A percentile compares a stretch with the other conserved stretches of the same genome.
phyloP scores from a whole-genome alignment of 2,329 filamentous ascomycete species.

The Penicillium concentricum region DNA sequence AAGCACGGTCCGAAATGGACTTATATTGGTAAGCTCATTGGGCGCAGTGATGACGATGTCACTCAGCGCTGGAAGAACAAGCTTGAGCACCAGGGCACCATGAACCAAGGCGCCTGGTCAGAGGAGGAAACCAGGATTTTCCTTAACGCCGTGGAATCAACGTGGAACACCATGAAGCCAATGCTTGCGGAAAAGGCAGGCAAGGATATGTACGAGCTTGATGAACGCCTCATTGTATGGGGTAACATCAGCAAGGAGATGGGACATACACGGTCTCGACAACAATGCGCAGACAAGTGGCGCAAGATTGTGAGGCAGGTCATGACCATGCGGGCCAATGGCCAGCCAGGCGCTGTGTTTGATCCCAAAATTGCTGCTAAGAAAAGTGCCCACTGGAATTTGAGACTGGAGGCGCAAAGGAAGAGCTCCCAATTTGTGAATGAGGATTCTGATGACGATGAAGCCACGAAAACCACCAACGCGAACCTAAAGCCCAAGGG shows the following conservation, averaged over 20 bases:
- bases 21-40: conserved; percentile 38
- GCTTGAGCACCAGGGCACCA: conserved; percentile 37
- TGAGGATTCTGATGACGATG: conserved; percentile 20
- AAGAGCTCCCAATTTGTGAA: conserved; percentile 18
- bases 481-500: neutral
- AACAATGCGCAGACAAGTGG: conserved; percentile 43
- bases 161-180: conserved; percentile 22
- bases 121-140: conserved; percentile 33
- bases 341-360: conserved; percentile 26
- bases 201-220: conserved; percentile 39
- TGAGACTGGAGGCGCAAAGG: conserved; percentile 5
- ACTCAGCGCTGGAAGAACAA: conserved; percentile 45
- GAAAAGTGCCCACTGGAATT: conserved; percentile 6
- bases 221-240: conserved; percentile 34
- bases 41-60: conserved; percentile 43
- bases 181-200: conserved; percentile 20
- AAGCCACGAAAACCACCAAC: neutral
- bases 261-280: conserved; percentile 33
- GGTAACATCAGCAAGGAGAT: conserved; percentile 32
- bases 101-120: conserved; percentile 39
- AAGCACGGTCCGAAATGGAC: conserved; percentile 38
- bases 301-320: conserved; percentile 33
- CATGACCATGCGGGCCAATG: conserved; percentile 18
- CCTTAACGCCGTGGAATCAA: conserved; percentile 26
- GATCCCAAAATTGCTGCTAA: conserved; percentile 16